Percentiles rank a stretch among this genome's conserved stretches.
phyloP scores from a whole-genome alignment of 2,329 filamentous ascomycete genomes.

The Pseudocercospora crystallina region DNA sequence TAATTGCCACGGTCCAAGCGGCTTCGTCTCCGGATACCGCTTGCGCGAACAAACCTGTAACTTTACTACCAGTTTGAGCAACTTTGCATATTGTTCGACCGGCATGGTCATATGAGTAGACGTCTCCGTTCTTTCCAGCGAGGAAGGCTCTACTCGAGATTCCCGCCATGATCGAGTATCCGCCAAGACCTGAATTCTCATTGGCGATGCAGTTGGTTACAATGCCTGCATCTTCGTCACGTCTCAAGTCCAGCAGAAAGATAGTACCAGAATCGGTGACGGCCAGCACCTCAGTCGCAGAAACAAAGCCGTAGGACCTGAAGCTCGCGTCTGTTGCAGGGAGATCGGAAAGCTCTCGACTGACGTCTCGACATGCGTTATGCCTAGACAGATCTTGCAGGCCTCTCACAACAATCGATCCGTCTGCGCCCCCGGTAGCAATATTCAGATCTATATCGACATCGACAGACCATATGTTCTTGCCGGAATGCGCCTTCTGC shows the following conservation, averaged over 20 bases:
- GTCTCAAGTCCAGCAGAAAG: background rate
- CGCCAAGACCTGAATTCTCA: slow-evolving; percentile 15
- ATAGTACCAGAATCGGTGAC: slow-evolving; percentile 6
- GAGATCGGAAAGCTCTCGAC: too few species aligned
- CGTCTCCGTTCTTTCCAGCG: slow-evolving; percentile 45
- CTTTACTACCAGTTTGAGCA: slow-evolving; percentile 37
- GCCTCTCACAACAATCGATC: slow-evolving; percentile 49
- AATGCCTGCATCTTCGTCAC: background rate
- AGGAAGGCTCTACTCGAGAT: slow-evolving; percentile 45
- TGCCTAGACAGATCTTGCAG: background rate
- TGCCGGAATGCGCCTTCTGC: slow-evolving; percentile 72
- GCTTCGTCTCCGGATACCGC: too few species aligned
- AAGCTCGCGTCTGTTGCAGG: background rate
- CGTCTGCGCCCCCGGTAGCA: slow-evolving; percentile 83
- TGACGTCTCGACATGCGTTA: background rate
- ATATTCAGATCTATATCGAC: slow-evolving; percentile 11
- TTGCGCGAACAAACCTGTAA: slow-evolving; percentile 41
- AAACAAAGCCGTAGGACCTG: slow-evolving; percentile 10
- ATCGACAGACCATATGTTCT: slow-evolving; percentile 83
- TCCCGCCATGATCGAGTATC: slow-evolving; percentile 50
- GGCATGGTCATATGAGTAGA: slow-evolving; percentile 40
- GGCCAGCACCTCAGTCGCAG: slow-evolving; percentile 1
- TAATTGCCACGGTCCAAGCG: too few species aligned
- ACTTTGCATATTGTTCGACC: slow-evolving; percentile 28
- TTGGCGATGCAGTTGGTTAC: background rate